phyloP scores from a whole-genome alignment of 441 rosid species.

The Populus hybrid region DNA sequence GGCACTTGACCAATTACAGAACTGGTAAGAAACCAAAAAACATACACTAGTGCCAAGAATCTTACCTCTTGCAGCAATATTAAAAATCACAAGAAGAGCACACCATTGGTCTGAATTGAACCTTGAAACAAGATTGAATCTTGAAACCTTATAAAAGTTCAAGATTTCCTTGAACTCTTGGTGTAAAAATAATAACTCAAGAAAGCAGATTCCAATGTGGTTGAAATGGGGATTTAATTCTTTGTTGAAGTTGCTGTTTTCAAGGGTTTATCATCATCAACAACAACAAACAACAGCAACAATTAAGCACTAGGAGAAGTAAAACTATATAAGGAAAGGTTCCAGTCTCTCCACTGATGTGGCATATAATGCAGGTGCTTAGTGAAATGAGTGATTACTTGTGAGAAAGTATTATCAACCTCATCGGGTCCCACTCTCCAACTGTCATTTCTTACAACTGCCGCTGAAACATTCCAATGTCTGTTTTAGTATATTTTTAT shows the following conservation, averaged over 20 bases:
- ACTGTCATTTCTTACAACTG: slow-evolving; percentile 8
- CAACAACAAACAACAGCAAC: neutral
- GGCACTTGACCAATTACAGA: neutral
- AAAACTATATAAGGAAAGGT: neutral
- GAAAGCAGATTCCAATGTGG: neutral
- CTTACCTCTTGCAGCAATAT: neutral
- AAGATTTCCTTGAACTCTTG: neutral
- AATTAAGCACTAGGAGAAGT: neutral
- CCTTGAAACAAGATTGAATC: neutral
- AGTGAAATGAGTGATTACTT: neutral
- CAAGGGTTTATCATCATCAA: neutral
- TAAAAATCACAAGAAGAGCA: neutral
- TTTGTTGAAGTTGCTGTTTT: neutral
- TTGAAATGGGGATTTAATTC: neutral
- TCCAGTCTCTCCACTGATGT: neutral
- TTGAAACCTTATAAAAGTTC: neutral
- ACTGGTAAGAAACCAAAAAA: neutral
- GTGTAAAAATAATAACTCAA: neutral
- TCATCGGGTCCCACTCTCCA: neutral
- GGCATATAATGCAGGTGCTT: neutral
- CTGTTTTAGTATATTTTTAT: too few species aligned
- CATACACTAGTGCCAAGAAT: neutral
- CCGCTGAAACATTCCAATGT: neutral
- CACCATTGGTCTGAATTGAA: neutral
- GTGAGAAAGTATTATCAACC: neutral